These are phyloP conservation scores for Globisporangium spinosum DNA, from an alignment of 352 stramenopile genomes.

Conservation along the genomic window DNA sequence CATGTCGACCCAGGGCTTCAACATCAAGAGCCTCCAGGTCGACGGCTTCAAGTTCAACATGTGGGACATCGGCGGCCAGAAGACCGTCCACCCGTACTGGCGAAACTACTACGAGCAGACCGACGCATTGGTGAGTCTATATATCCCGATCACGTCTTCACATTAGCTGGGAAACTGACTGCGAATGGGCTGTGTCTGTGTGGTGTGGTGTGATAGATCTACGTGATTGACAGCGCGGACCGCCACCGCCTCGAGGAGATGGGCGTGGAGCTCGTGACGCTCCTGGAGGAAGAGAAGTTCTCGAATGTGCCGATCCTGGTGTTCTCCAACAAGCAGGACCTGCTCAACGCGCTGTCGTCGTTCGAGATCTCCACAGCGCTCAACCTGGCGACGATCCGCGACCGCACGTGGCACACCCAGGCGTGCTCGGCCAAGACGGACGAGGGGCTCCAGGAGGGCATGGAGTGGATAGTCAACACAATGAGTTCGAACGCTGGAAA, in stretches of 20 bases:
- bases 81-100: slow-evolving; percentile 99
- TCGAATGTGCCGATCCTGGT: slow-evolving; percentile 91
- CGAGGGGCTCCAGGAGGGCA: slow-evolving; percentile 86
- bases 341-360: slow-evolving; percentile 89
- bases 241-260: slow-evolving; percentile 90
- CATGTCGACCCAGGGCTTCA: slow-evolving; percentile 94
- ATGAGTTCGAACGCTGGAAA: slow-evolving; percentile 47
- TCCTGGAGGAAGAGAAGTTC: slow-evolving; percentile 94
- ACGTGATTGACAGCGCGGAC: slow-evolving; percentile 95
- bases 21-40: slow-evolving; percentile 95
- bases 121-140: slow-evolving; percentile 73
- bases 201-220: slow-evolving; percentile 54
- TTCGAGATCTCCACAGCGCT: slow-evolving; percentile 90
- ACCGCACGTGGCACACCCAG: slow-evolving; percentile 90
- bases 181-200: background rate
- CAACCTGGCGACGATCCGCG: slow-evolving; percentile 85
- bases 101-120: slow-evolving; percentile 99
- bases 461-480: slow-evolving; percentile 87
- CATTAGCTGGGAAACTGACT: background rate
- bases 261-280: slow-evolving; percentile 89
- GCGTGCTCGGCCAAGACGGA: slow-evolving; percentile 88
- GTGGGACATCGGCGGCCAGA: slow-evolving; percentile 98
- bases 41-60: slow-evolving; percentile 97
- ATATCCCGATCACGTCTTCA: background rate
- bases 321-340: slow-evolving; percentile 96